These are phyloP conservation scores for Isatis tinctoria DNA, from an alignment of 345 rosid species.

Conservation along the genomic window DNA sequence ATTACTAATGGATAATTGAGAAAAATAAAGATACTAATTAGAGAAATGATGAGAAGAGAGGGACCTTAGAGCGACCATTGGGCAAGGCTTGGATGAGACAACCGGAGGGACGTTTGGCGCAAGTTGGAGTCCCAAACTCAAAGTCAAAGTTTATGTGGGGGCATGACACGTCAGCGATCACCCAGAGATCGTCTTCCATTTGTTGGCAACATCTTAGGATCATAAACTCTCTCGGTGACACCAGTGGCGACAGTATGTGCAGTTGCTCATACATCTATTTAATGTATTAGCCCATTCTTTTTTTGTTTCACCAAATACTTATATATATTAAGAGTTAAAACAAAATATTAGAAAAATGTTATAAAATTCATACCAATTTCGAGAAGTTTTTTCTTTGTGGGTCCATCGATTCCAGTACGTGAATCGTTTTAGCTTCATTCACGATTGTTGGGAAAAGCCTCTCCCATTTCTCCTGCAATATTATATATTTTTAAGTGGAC, in stretches of 20 bases:
- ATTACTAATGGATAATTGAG: not conserved
- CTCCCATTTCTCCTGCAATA: constrained; percentile 54
- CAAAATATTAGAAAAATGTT: not conserved
- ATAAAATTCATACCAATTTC: constrained; percentile 44
- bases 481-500: not conserved
- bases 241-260: constrained; percentile 79
- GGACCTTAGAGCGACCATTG: constrained; percentile 54
- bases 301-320: not conserved
- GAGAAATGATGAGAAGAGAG: not conserved
- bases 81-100: constrained; percentile 65
- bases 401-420: constrained; percentile 41
- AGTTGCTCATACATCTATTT: constrained; percentile 55
- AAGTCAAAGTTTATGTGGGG: constrained; percentile 21
- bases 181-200: constrained; percentile 53
- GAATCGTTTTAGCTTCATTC: constrained; percentile 46
- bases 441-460: constrained; percentile 67
- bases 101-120: constrained; percentile 83
- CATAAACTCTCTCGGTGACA: constrained; percentile 57
- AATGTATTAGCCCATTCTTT: not conserved
- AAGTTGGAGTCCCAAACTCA: not conserved
- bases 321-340: not conserved
- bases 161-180: constrained; percentile 58
- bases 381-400: constrained; percentile 32
- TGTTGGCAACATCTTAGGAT: constrained; percentile 61
- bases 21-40: not conserved